A percentile compares a stretch with the other conserved stretches of the same genome.
Conservation (phyloP, 2,329 filamentous ascomycete genomes). For the Penicillium sp. region DNA sequence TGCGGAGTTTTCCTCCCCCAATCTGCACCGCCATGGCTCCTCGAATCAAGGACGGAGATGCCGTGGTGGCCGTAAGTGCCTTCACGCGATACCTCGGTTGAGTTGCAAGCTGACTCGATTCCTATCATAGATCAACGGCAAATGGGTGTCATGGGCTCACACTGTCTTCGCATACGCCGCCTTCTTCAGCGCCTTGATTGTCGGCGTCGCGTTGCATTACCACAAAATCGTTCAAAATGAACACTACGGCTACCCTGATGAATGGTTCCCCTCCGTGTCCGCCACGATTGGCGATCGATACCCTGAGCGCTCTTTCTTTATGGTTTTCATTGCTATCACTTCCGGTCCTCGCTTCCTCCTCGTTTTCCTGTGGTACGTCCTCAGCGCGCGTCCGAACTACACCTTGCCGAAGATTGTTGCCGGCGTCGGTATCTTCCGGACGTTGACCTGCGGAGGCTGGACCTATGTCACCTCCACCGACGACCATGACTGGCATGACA, state of each 20-base stretch:
- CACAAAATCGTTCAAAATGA: constrained; percentile 98
- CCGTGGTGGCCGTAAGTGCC: constrained; percentile 53
- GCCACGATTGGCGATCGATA: constrained; percentile 96
- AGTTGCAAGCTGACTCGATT: constrained; percentile 26
- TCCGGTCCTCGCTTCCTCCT: constrained; percentile 89
- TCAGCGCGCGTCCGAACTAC: constrained; percentile 71
- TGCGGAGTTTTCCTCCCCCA: constrained; percentile 9
- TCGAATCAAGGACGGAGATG: constrained; percentile 59
- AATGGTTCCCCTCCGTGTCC: constrained; percentile 96
- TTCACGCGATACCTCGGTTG: constrained; percentile 12
- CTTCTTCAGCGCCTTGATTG: constrained; percentile 77
- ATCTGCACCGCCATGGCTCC: constrained; percentile 50
- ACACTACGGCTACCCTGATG: constrained; percentile 85
- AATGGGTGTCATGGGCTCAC: constrained; percentile 86
- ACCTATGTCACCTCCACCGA: constrained; percentile 98
- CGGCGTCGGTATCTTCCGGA: constrained; percentile 75
- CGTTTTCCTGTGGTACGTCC: constrained; percentile 84
- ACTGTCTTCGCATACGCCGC: constrained; percentile 75
- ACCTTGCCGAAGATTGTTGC: constrained; percentile 76
- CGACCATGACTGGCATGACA: constrained; percentile 97
- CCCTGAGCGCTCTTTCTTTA: constrained; percentile 93
- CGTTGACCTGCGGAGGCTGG: constrained; percentile 93
- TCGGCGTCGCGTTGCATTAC: constrained; percentile 80
- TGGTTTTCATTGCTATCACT: constrained; percentile 94
- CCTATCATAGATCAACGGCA: constrained; percentile 63